Evolutionary conservation across 805 yeast genomes (phyloP), one percentile per base, ranked within the genome.

Genomic region (Candida boleticola): DNA sequence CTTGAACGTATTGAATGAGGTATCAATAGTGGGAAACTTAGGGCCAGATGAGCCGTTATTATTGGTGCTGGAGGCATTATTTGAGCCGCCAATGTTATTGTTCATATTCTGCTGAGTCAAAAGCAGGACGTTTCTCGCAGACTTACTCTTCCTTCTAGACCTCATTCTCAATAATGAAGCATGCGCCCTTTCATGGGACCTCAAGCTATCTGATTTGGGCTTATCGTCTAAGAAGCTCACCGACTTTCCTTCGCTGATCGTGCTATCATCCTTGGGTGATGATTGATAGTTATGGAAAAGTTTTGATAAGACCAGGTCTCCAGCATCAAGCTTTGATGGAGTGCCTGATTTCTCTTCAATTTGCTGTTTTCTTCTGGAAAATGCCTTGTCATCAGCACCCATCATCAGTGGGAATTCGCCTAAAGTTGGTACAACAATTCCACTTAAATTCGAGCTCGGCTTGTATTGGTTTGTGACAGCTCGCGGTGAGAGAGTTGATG

Each of bases 131-230:
- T 58, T 62, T 40, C 64, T 51, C 2, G 51, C 46, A 54, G 71
- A 45, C 50, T 74, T 77, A 45, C 80, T 74, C 56, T 74, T 74
- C 41, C 86, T 62, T 44, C 86, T 67, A 32, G 77, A 76, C 44
- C 75, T 69, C 73, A 81, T 81, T 57, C 88, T 64, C 42, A 76
- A 69, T 16, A 82, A 53, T 0, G 86, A 80, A 0, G 86, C 85
- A 51, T 80, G 82, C 0, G 87, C 86, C 49, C 86, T 64, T 48
- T 79, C 85, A 29, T 71, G 65, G 1, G 85, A 77, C 41, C 81
- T 62, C 5, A 61, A 39, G 26, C 48, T 55, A 16, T 63, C 65
- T 1, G 54, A 39, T 33, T 53, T 57, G 4, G 66, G 65, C 11
- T 49, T 46, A 14, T 63, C 67, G 26, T 58, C 63, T 21, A 57